Evolutionary conservation across 495 filamentous ascomycete genomes (phyloP).

Genomic region (Neurospora discreta): DNA sequence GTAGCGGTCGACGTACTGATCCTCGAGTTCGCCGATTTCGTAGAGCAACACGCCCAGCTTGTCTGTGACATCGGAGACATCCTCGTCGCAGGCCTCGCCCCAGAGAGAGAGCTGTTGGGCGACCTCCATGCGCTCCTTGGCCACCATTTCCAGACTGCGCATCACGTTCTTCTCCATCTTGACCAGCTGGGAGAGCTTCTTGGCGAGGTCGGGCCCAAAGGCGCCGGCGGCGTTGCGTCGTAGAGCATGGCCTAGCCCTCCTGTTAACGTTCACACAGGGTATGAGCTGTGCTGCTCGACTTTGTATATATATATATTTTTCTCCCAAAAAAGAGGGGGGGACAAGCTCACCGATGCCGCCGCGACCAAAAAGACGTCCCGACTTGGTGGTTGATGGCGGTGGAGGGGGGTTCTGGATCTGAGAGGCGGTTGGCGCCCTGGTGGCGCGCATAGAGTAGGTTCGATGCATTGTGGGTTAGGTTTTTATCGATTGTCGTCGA

Average conservation of each 20-base stretch:
- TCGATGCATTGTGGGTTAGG: constrained; percentile 61
- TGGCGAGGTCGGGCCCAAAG: constrained; percentile 91
- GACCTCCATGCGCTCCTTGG: constrained; percentile 93
- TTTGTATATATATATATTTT: not conserved
- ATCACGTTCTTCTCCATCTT: constrained; percentile 99
- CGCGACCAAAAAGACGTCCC: constrained; percentile 73
- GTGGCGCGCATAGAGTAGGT: constrained; percentile 98
- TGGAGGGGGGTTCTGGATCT: constrained; percentile 77
- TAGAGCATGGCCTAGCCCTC: constrained; percentile 72
- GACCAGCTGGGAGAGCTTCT: constrained; percentile 93
- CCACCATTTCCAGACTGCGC: constrained; percentile 93
- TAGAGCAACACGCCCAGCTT: constrained; percentile 97
- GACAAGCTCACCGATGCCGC: constrained; percentile 58
- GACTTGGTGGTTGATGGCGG: constrained; percentile 85
- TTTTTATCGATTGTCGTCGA: not conserved
- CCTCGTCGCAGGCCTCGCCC: constrained; percentile 93
- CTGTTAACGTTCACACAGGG: constrained; percentile 9
- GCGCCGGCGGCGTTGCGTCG: constrained; percentile 83
- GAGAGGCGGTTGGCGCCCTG: constrained; percentile 70
- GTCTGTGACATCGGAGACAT: constrained; percentile 97
- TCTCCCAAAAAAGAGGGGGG: not conserved
- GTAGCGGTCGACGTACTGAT: constrained; percentile 95
- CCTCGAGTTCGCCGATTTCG: constrained; percentile 96
- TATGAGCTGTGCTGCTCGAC: not conserved
- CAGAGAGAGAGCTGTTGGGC: constrained; percentile 98